Percentiles rank a stretch among this genome's conserved stretches.
These are phyloP conservation scores for Sphaceloma murrayae DNA, from an alignment of 2,329 filamentous ascomycete species.

Conservation along the genomic window DNA sequence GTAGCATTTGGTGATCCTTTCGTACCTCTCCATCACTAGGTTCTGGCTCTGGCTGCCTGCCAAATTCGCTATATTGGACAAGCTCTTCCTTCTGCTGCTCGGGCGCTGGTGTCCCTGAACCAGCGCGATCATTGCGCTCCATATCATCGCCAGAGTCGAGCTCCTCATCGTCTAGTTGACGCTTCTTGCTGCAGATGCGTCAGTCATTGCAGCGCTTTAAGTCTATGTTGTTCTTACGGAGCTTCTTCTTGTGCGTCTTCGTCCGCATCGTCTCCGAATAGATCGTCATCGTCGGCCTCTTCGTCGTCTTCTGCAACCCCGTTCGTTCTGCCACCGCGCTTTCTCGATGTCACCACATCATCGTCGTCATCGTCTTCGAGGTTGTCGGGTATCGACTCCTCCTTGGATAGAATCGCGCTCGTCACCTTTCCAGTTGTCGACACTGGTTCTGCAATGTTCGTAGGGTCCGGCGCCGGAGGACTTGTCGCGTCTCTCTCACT, in stretches of 20 bases:
- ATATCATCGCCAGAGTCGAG: conserved; percentile 54
- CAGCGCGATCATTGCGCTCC: conserved; percentile 53
- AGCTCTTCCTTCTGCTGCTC: conserved; percentile 43
- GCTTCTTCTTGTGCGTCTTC: conserved; percentile 23
- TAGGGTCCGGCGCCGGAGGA: conserved; percentile 20
- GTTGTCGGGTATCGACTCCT: conserved; percentile 20
- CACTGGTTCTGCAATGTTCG: conserved; percentile 27
- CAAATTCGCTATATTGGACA: conserved; percentile 54
- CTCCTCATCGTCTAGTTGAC: conserved; percentile 53
- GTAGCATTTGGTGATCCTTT: neutral
- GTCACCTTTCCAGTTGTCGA: conserved; percentile 23
- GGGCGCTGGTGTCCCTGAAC: conserved; percentile 41
- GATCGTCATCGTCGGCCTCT: conserved; percentile 34
- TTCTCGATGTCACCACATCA: conserved; percentile 21
- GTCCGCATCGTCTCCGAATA: conserved; percentile 39
- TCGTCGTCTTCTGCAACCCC: conserved; percentile 19
- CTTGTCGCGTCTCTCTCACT: conserved; percentile 27
- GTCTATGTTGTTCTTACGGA: conserved; percentile 21
- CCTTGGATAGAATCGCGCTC: conserved; percentile 25
- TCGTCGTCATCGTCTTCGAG: conserved; percentile 22
- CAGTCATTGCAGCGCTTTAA: neutral
- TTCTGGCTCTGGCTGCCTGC: conserved; percentile 60
- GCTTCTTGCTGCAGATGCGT: conserved; percentile 22
- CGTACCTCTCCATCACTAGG: conserved; percentile 59
- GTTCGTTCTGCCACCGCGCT: conserved; percentile 18